Conservation (phyloP, 371 early-diverging fungal species). For the Basidiobolus meristosporus region DNA sequence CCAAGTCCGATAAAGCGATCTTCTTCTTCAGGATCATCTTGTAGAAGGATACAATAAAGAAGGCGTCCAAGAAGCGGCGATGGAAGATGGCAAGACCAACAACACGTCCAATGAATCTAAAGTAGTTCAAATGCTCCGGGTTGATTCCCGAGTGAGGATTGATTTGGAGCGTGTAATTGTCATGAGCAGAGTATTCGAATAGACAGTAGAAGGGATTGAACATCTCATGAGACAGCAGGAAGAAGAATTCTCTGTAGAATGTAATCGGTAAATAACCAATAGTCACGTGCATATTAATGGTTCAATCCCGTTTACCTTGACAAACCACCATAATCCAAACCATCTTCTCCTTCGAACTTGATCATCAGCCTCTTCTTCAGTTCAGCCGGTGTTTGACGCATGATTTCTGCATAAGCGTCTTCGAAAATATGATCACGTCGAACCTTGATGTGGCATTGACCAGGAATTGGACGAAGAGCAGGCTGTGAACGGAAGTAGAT, state of each 20-base stretch:
- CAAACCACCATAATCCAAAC: constrained; percentile 95
- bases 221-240: constrained; percentile 91
- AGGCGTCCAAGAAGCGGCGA: constrained; percentile 88
- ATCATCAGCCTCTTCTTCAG: constrained; percentile 89
- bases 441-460: constrained; percentile 85
- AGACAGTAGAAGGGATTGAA: constrained; percentile 95
- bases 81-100: constrained; percentile 95
- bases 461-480: constrained; percentile 70
- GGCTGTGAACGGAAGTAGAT: constrained; percentile 91
- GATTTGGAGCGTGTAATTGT: constrained; percentile 91
- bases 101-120: constrained; percentile 94
- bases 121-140: constrained; percentile 96
- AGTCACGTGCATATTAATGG: background rate
- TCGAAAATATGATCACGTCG: constrained; percentile 77
- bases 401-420: constrained; percentile 83
- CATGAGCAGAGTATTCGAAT: constrained; percentile 93
- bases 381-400: constrained; percentile 68
- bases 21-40: constrained; percentile 87
- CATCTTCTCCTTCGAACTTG: constrained; percentile 96
- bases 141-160: constrained; percentile 91
- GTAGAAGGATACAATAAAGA: constrained; percentile 90
- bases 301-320: constrained; percentile 29
- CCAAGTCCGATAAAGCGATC: constrained; percentile 78
- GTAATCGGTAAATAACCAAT: background rate
- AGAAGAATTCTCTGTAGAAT: constrained; percentile 76